Conservation (phyloP, 2,329 filamentous ascomycete genomes). For the Orbilia brochopaga region DNA sequence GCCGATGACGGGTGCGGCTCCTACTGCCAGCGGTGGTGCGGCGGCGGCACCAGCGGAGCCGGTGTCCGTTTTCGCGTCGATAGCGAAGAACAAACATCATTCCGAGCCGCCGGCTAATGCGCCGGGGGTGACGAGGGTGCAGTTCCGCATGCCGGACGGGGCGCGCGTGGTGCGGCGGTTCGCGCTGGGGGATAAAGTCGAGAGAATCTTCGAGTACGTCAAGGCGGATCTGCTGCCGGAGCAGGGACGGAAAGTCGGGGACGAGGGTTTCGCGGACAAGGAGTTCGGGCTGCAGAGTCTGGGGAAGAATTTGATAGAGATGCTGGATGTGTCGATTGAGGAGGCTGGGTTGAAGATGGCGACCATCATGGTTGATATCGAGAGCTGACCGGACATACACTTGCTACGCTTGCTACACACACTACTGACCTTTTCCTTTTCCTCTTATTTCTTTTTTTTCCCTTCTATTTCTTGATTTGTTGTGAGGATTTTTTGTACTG, state of each 20-base stretch:
- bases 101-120: slow-evolving; percentile 75
- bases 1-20: slow-evolving; percentile 30
- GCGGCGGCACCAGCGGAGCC: slow-evolving; percentile 55
- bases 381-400: slow-evolving; percentile 63
- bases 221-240: slow-evolving; percentile 76
- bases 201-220: slow-evolving; percentile 92
- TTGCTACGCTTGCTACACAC: slow-evolving; percentile 48
- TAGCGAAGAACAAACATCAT: slow-evolving; percentile 75
- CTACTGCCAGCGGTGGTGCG: slow-evolving; percentile 49
- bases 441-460: background rate
- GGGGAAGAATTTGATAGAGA: slow-evolving; percentile 82
- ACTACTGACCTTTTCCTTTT: slow-evolving; percentile 25
- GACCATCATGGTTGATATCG: slow-evolving; percentile 92
- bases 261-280: slow-evolving; percentile 57
- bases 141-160: slow-evolving; percentile 84
- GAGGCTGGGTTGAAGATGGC: slow-evolving; percentile 88
- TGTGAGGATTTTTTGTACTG: too few species aligned
- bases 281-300: slow-evolving; percentile 87
- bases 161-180: slow-evolving; percentile 84
- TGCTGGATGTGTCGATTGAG: slow-evolving; percentile 74
- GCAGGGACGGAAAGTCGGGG: slow-evolving; percentile 73
- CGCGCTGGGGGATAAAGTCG: slow-evolving; percentile 73
- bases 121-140: slow-evolving; percentile 80
- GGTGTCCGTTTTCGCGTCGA: slow-evolving; percentile 68
- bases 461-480: too few species aligned